phyloP scores from a whole-genome alignment of 208 protist genomes.

The Leishmania amazonensis region DNA sequence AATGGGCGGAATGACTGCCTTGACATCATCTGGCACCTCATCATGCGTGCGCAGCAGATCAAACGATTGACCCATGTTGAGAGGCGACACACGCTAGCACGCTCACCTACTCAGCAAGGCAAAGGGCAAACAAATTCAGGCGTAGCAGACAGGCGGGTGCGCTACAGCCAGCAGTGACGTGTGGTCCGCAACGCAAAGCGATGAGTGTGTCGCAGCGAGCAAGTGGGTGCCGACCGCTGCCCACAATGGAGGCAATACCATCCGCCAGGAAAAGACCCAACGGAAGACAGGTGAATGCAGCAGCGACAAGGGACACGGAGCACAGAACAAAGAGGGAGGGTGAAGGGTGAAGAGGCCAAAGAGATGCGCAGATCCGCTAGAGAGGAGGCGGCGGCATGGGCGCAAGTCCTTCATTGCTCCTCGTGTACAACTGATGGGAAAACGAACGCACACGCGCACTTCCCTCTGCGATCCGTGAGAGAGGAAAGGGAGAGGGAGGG shows the following conservation, averaged over 20 bases:
- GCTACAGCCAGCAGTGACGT: neutral
- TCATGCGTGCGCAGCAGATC: slow-evolving; percentile 59
- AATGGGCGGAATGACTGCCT: slow-evolving; percentile 64
- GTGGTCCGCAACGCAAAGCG: neutral
- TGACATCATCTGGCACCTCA: slow-evolving; percentile 71
- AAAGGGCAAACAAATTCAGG: neutral
- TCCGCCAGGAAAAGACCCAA: neutral
- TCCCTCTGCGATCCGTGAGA: neutral
- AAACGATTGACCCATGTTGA: slow-evolving; percentile 63
- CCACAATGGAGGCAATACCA: neutral
- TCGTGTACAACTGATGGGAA: neutral
- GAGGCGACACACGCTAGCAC: neutral
- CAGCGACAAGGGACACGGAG: neutral
- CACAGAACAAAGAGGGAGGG: neutral
- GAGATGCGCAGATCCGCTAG: no score
- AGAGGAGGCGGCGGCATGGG: no score
- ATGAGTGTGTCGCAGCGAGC: neutral
- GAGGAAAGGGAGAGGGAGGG: no score
- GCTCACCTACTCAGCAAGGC: neutral
- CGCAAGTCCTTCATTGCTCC: no score
- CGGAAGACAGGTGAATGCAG: neutral
- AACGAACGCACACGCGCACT: neutral
- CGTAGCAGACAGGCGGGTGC: neutral
- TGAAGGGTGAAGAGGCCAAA: no score
- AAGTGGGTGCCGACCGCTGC: neutral